These are phyloP conservation scores for Quercus alba DNA, from an alignment of 306 rosid genomes.

Conservation along the genomic window DNA sequence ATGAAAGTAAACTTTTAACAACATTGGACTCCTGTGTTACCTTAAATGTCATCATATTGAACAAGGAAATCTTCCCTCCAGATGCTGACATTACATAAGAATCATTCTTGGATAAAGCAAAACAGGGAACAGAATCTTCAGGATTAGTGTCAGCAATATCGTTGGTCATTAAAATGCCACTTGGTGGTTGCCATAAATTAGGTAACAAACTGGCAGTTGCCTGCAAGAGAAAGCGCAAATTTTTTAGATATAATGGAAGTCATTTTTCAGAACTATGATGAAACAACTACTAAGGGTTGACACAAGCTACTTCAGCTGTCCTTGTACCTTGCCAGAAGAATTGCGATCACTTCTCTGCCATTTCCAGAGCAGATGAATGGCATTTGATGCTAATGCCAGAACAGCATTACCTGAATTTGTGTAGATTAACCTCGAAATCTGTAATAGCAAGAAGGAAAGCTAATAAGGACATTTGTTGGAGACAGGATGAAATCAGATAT, in stretches of 20 bases:
- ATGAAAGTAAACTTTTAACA: neutral
- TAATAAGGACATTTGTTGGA: constrained; percentile 19
- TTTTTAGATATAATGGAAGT: constrained; percentile 17
- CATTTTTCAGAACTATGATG: neutral
- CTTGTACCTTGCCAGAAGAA: constrained; percentile 66
- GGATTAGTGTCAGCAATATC: constrained; percentile 67
- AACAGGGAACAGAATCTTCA: constrained; percentile 88
- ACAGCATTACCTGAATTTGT: constrained; percentile 92
- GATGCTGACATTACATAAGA: constrained; percentile 99
- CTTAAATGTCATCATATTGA: constrained; percentile 99
- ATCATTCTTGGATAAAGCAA: constrained; percentile 93
- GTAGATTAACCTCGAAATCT: constrained; percentile 93
- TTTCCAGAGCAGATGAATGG: constrained; percentile 93
- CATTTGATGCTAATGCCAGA: constrained; percentile 90
- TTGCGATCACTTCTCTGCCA: constrained; percentile 86
- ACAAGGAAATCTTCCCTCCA: constrained; percentile 91
- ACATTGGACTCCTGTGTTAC: constrained; percentile 30
- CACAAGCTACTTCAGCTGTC: constrained; percentile 15
- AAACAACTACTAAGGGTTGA: constrained; percentile 8
- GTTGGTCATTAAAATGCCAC: constrained; percentile 94
- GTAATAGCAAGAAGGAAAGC: constrained; percentile 26
- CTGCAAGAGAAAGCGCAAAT: constrained; percentile 42
- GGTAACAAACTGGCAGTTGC: constrained; percentile 83
- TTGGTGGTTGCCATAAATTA: constrained; percentile 93
- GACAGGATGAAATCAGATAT: neutral